Percentiles rank a stretch among this genome's conserved stretches.
Evolutionary conservation across 148 eudicot species (phyloP).

Genomic region (Rhododendron ovatum): DNA sequence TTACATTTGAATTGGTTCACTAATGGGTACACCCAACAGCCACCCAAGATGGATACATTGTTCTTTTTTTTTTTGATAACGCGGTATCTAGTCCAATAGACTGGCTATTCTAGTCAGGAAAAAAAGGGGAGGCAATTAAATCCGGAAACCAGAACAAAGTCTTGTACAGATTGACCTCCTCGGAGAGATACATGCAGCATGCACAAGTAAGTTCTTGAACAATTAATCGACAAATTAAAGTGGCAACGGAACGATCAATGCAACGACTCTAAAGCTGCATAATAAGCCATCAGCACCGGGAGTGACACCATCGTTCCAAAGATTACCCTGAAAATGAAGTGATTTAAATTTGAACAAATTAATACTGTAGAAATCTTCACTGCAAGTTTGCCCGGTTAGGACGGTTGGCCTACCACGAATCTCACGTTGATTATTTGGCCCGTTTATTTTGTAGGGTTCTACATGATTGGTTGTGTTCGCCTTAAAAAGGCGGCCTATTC

Average conservation of each 20-base stretch:
- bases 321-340: constrained; percentile 59
- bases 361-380: neutral
- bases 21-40: too few relatives aligned
- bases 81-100: neutral
- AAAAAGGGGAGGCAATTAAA: neutral
- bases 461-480: neutral
- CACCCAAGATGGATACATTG: too few relatives aligned
- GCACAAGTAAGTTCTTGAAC: neutral
- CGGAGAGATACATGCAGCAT: neutral
- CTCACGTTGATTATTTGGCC: neutral
- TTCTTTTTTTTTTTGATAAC: neutral
- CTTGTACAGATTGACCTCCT: neutral
- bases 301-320: constrained; percentile 82
- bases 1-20: too few relatives aligned
- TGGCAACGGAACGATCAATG: constrained; percentile 11
- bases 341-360: neutral
- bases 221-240: neutral
- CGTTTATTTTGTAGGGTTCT: neutral
- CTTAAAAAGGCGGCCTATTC: too few relatives aligned
- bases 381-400: neutral
- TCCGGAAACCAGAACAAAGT: too few relatives aligned
- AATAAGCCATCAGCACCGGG: constrained; percentile 66
- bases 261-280: constrained; percentile 45
- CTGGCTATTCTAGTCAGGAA: too few relatives aligned
- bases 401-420: neutral